A percentile compares a stretch with the other conserved stretches of the same genome.
Evolutionary conservation across 768 basidiomycete species (phyloP).

Genomic region (Kwoniella pini): DNA sequence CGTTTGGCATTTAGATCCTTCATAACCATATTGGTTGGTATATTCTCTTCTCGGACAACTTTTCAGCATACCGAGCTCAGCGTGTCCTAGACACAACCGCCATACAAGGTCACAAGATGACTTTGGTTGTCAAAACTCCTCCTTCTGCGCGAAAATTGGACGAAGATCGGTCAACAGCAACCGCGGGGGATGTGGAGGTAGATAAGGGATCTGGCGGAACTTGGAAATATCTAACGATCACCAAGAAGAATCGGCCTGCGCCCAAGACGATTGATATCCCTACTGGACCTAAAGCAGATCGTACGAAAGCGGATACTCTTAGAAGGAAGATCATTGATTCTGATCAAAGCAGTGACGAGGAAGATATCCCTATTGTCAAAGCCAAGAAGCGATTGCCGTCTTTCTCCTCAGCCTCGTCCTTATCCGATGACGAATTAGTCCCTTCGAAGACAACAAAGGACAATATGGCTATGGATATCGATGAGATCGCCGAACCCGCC

Average conservation of each 20-base stretch:
- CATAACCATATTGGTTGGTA: conserved; percentile 74
- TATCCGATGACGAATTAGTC: conserved; percentile 26
- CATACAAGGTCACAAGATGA: conserved; percentile 42
- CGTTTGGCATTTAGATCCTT: conserved; percentile 67
- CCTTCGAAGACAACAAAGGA: background rate
- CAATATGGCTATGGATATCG: conserved; percentile 25
- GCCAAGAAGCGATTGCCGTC: conserved; percentile 15
- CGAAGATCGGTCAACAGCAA: background rate
- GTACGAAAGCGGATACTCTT: conserved; percentile 2
- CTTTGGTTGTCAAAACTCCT: conserved; percentile 35
- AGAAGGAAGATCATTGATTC: conserved; percentile 7
- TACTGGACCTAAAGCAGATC: conserved; percentile 1
- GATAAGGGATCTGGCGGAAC: conserved; percentile 12
- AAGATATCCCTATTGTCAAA: background rate
- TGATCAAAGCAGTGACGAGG: conserved; percentile 17
- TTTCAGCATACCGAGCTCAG: conserved; percentile 67
- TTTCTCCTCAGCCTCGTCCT: conserved; percentile 23
- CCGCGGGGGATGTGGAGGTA: conserved; percentile 3
- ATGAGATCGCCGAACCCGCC: background rate
- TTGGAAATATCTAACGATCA: conserved; percentile 43
- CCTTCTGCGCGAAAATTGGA: conserved; percentile 48
- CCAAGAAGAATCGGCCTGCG: conserved; percentile 37
- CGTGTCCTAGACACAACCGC: conserved; percentile 61
- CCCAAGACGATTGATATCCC: background rate
- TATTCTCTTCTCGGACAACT: conserved; percentile 70